Evolutionary conservation across 2,329 filamentous ascomycete species (phyloP).

Genomic region (Fusarium fracticaudum): DNA sequence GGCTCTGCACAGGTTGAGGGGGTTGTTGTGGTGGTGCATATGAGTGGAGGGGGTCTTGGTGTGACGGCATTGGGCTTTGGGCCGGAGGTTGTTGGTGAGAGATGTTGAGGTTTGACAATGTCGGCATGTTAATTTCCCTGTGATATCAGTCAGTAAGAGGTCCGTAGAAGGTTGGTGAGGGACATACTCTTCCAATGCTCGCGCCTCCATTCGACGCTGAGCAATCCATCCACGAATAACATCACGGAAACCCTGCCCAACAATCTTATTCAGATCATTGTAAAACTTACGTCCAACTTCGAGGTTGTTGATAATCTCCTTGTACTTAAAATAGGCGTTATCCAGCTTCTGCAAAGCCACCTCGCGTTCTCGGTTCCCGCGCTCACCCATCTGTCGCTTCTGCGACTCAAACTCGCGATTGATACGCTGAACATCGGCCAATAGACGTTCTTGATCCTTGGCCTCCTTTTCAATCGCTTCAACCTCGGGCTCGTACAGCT

Average conservation of each 20-base stretch:
- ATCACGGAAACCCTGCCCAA: constrained; percentile 81
- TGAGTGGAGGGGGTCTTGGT: constrained; percentile 20
- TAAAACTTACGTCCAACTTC: constrained; percentile 96
- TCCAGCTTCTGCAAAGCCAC: constrained; percentile 87
- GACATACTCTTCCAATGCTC: constrained; percentile 77
- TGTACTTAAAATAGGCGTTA: constrained; percentile 94
- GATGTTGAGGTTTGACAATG: constrained; percentile 56
- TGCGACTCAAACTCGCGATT: constrained; percentile 82
- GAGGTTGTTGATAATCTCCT: constrained; percentile 91
- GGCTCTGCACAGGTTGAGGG: constrained; percentile 39
- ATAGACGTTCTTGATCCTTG: constrained; percentile 78
- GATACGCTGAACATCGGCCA: constrained; percentile 75
- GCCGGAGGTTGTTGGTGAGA: constrained; percentile 43
- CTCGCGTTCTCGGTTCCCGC: constrained; percentile 77
- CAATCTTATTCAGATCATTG: constrained; percentile 91
- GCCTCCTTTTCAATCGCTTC: constrained; percentile 76
- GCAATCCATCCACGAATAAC: constrained; percentile 80
- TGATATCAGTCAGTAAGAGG: constrained; percentile 3
- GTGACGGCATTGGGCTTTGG: constrained; percentile 28
- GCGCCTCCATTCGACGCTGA: constrained; percentile 81
- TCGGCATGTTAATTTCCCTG: constrained; percentile 64
- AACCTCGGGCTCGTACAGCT: constrained; percentile 80
- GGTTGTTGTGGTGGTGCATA: constrained; percentile 24
- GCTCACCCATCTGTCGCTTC: constrained; percentile 71
- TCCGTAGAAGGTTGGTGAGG: background rate